A percentile compares a stretch with the other conserved stretches of the same genome.
Conservation (phyloP, 2,329 filamentous ascomycete species). For the Trichoderma endophyticum region DNA sequence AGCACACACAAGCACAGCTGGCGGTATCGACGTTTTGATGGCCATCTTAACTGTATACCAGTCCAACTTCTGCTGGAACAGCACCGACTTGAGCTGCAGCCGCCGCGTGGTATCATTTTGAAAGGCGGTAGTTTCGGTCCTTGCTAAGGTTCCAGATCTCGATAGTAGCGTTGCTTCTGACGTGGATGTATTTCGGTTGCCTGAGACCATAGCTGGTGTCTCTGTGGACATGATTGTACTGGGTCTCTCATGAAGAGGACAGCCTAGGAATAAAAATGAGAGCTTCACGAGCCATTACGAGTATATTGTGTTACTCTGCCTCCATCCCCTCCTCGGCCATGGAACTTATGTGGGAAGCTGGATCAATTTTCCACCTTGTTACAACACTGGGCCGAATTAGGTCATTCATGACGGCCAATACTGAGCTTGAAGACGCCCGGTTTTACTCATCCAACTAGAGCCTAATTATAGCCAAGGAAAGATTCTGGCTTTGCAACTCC, state of each 20-base stretch:
- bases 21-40: not conserved
- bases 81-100: not conserved
- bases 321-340: not conserved
- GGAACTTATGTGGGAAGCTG: not conserved
- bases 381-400: not conserved
- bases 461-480: not conserved
- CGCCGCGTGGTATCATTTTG: not conserved
- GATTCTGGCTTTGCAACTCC: not conserved
- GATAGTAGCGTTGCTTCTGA: not conserved
- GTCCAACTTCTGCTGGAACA: not conserved
- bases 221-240: not conserved
- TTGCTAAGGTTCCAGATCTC: not conserved
- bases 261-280: not conserved
- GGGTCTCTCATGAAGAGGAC: not conserved
- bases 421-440: not conserved
- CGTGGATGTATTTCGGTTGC: not conserved
- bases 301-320: not conserved
- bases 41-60: not conserved
- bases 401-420: not conserved
- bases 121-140: not conserved
- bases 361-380: not conserved
- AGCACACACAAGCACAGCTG: not conserved
- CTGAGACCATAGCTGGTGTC: not conserved
- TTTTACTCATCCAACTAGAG: not conserved
- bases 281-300: not conserved